Conservation (phyloP, 768 basidiomycete species). For the Rhizopogon roseolus region DNA sequence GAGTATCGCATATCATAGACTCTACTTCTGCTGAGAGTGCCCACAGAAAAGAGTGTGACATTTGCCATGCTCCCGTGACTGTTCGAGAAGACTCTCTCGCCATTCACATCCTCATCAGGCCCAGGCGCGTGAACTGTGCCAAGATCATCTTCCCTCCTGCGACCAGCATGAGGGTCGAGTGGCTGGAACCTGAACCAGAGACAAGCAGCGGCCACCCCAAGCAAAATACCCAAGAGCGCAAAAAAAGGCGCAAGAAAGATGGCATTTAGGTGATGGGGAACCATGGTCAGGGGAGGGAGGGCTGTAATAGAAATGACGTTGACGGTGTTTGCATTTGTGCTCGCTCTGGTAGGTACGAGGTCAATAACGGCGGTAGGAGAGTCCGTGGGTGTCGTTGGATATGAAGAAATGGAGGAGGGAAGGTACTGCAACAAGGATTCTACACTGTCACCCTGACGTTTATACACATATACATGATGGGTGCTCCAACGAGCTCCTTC, state of each 20-base stretch:
- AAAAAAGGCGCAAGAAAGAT: slow-evolving; percentile 24
- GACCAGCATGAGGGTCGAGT: neutral
- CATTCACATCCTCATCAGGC: slow-evolving; percentile 10
- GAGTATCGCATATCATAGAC: slow-evolving; percentile 23
- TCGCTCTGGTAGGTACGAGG: slow-evolving; percentile 7
- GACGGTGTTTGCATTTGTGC: slow-evolving; percentile 6
- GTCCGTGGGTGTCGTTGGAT: neutral
- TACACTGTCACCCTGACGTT: neutral
- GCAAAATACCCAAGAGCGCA: slow-evolving; percentile 16
- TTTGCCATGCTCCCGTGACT: slow-evolving; percentile 19
- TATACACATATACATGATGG: slow-evolving; percentile 1
- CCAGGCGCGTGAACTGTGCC: slow-evolving; percentile 22
- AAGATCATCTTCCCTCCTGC: slow-evolving; percentile 3
- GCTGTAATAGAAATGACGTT: slow-evolving; percentile 30
- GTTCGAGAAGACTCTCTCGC: neutral
- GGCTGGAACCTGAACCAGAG: slow-evolving; percentile 11
- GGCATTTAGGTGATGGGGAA: slow-evolving; percentile 14
- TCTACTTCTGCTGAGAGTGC: slow-evolving; percentile 25
- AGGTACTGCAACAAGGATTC: neutral
- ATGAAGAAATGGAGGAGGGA: neutral
- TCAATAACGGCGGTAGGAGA: neutral
- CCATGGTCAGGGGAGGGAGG: slow-evolving; percentile 20
- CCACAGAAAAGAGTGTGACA: slow-evolving; percentile 16
- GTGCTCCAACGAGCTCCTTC: slow-evolving; percentile 6
- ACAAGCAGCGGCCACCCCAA: slow-evolving; percentile 13